A percentile compares a stretch with the other conserved stretches of the same genome.
Conservation (phyloP, 2,329 filamentous ascomycete species). For the Botrytis hyacinthi region DNA sequence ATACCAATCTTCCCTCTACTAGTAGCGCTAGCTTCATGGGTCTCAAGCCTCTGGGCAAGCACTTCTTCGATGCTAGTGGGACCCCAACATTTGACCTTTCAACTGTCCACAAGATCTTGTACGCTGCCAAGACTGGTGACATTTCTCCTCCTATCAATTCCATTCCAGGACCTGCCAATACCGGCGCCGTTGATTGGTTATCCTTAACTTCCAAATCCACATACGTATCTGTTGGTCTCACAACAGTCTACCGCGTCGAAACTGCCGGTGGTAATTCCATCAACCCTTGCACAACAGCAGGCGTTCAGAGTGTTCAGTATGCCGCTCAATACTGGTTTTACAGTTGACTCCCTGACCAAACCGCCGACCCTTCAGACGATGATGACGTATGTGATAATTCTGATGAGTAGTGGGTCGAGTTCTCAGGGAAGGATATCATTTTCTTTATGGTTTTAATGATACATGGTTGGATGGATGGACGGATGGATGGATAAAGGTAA, state of each 20-base stretch:
- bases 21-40: constrained; percentile 11
- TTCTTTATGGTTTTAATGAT: neutral
- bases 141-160: constrained; percentile 32
- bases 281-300: constrained; percentile 25
- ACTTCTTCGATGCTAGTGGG: constrained; percentile 35
- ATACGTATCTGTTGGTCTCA: constrained; percentile 29
- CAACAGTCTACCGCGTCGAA: constrained; percentile 35
- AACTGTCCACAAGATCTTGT: constrained; percentile 28
- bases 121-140: constrained; percentile 28
- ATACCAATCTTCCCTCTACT: constrained; percentile 22
- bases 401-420: neutral
- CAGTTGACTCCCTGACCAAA: neutral
- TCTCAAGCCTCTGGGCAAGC: constrained; percentile 30
- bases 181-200: constrained; percentile 37
- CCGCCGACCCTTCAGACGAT: neutral
- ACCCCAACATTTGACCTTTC: constrained; percentile 36
- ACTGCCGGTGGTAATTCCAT: constrained; percentile 34
- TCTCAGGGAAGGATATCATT: neutral
- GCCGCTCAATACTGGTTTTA: constrained; percentile 37
- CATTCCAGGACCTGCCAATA: constrained; percentile 29
- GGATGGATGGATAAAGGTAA: neutral
- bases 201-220: constrained; percentile 30
- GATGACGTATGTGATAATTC: neutral
- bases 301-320: constrained; percentile 31
- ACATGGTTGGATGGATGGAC: neutral